Conservation (phyloP, 2,329 filamentous ascomycete genomes). For the Aspergillus felis region DNA sequence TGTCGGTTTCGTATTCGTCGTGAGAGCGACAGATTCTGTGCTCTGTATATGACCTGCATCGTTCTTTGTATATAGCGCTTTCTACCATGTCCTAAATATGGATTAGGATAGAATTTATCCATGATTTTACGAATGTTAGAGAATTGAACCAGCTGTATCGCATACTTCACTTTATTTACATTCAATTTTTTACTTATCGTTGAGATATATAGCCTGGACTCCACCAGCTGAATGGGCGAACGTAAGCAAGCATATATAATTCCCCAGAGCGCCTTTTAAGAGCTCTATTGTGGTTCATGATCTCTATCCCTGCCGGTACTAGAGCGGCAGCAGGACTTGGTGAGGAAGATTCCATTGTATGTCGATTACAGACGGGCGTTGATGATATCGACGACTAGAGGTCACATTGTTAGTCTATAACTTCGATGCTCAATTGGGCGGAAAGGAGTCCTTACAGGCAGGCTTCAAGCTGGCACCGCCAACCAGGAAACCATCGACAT, state of each 20-base stretch:
- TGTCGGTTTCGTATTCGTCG: conserved; percentile 42
- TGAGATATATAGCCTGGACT: neutral
- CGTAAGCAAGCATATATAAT: neutral
- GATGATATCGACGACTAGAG: conserved; percentile 63
- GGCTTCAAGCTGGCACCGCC: conserved; percentile 96
- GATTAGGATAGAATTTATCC: neutral
- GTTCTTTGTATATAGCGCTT: neutral
- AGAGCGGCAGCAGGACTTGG: neutral
- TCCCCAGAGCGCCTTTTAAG: neutral
- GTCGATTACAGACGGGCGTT: conserved; percentile 52
- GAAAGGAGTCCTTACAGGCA: conserved; percentile 61
- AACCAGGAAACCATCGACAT: conserved; percentile 98
- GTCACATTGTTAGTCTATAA: conserved; percentile 9
- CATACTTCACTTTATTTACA: neutral
- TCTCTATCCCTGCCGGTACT: neutral
- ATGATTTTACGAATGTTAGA: neutral
- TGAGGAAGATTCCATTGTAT: neutral
- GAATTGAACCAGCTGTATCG: neutral
- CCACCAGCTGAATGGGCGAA: neutral
- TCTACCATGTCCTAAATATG: neutral
- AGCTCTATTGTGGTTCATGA: neutral
- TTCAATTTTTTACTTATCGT: neutral
- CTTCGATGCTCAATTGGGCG: conserved; percentile 9
- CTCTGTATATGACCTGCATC: neutral
- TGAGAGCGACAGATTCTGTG: conserved; percentile 15